phyloP scores from a whole-genome alignment of 768 basidiomycete species.

The Suillus variegatus region DNA sequence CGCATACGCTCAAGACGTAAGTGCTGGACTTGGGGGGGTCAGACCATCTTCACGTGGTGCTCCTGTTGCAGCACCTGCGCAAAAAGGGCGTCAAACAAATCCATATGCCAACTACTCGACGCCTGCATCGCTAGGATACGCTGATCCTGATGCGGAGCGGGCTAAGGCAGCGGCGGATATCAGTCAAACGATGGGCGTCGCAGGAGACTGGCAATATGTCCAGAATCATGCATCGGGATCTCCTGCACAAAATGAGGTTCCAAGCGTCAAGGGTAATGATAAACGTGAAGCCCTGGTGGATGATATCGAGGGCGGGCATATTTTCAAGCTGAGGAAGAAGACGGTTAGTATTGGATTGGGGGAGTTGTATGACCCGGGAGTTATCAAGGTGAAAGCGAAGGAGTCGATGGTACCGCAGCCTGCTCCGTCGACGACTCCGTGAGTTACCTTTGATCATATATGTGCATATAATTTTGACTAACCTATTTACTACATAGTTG shows the following conservation, averaged over 20 bases:
- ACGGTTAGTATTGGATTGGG: conserved; percentile 61
- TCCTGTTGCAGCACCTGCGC: conserved; percentile 32
- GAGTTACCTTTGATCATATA: too few species aligned
- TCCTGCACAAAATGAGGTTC: conserved; percentile 14
- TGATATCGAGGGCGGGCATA: conserved; percentile 47
- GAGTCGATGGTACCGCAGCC: conserved; percentile 13
- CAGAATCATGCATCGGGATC: conserved; percentile 29
- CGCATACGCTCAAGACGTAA: conserved; percentile 77
- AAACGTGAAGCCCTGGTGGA: conserved; percentile 46
- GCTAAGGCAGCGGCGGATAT: conserved; percentile 60
- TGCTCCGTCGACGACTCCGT: conserved; percentile 7
- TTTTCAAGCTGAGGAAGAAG: conserved; percentile 72
- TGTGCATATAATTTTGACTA: too few species aligned
- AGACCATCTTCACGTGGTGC: conserved; percentile 17
- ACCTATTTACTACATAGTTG: too few species aligned
- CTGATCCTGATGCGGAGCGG: conserved; percentile 74
- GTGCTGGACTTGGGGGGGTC: conserved; percentile 56
- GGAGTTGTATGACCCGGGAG: too few species aligned
- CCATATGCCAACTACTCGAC: conserved; percentile 87
- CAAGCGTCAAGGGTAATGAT: conserved; percentile 33
- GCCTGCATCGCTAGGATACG: conserved; percentile 78
- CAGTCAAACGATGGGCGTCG: conserved; percentile 64
- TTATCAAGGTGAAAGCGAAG: too few species aligned
- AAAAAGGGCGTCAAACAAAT: conserved; percentile 48
- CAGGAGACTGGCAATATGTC: conserved; percentile 79